Percentiles rank a stretch among this genome's conserved stretches.
phyloP scores from a whole-genome alignment of 176 grass and related monocot species.

The Themeda triandra region DNA sequence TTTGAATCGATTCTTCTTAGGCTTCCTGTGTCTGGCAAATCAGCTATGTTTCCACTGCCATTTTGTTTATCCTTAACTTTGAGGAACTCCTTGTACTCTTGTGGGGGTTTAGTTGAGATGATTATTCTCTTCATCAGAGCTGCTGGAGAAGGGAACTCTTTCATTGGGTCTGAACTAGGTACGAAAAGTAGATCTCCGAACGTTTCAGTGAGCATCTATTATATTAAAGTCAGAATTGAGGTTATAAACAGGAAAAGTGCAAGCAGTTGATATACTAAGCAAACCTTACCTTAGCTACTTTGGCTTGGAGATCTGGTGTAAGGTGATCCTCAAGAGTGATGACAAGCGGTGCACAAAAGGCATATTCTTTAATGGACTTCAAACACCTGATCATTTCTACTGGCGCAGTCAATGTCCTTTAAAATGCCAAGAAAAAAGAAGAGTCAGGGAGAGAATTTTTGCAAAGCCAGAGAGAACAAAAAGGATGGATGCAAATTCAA shows the following conservation, averaged over 20 bases:
- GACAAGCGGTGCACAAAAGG: conserved; percentile 73
- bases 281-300: conserved; percentile 80
- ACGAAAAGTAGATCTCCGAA: conserved; percentile 74
- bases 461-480: neutral
- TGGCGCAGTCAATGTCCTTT: conserved; percentile 83
- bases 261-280: neutral
- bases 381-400: conserved; percentile 79
- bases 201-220: conserved; percentile 71
- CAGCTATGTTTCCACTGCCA: neutral
- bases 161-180: conserved; percentile 56
- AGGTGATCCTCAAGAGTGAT: conserved; percentile 98
- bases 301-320: conserved; percentile 84
- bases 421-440: conserved; percentile 20
- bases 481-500: conserved; percentile 2
- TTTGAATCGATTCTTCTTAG: conserved; percentile 55
- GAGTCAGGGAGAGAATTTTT: conserved; percentile 24
- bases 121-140: conserved; percentile 74
- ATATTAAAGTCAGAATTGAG: conserved; percentile 23
- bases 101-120: conserved; percentile 94
- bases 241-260: neutral
- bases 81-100: conserved; percentile 82
- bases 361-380: conserved; percentile 80
- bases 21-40: conserved; percentile 32
- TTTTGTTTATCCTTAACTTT: conserved; percentile 45
- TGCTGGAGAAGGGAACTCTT: conserved; percentile 91